Conservation (phyloP, 768 basidiomycete species). For the Leccinum subgranulosum region DNA sequence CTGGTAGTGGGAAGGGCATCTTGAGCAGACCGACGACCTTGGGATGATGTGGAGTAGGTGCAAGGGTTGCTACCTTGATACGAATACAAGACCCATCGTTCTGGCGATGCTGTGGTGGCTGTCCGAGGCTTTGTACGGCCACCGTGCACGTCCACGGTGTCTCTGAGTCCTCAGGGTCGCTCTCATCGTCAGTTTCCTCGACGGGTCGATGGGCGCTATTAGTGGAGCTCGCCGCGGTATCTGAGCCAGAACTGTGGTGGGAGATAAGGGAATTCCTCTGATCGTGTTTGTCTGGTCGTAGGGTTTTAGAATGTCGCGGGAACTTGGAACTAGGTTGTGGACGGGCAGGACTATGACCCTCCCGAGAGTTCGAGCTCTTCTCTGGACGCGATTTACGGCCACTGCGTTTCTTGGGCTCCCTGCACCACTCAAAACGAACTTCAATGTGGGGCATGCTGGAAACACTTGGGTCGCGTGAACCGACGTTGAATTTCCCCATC, state of each 20-base stretch:
- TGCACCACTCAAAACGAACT: constrained; percentile 78
- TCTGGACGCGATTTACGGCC: constrained; percentile 20
- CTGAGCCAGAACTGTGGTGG: constrained; percentile 37
- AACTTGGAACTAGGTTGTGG: constrained; percentile 4
- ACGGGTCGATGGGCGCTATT: constrained; percentile 18
- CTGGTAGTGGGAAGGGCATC: constrained; percentile 84
- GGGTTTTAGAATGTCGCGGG: constrained; percentile 8
- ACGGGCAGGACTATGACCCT: constrained; percentile 11
- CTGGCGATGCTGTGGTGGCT: constrained; percentile 7
- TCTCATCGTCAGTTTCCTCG: constrained; percentile 68
- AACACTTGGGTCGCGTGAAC: constrained; percentile 21
- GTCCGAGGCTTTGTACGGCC: constrained; percentile 49
- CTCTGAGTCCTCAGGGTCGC: constrained; percentile 95
- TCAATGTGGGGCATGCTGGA: constrained; percentile 46
- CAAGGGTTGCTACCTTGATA: constrained; percentile 78
- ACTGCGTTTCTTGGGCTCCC: constrained; percentile 31
- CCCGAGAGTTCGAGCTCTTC: constrained; percentile 11
- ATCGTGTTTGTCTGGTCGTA: constrained; percentile 9
- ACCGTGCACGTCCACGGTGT: constrained; percentile 94
- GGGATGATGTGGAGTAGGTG: constrained; percentile 93
- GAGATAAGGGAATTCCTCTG: constrained; percentile 42
- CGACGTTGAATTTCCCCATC: constrained; percentile 36
- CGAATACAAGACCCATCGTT: constrained; percentile 19
- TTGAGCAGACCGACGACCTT: constrained; percentile 91
- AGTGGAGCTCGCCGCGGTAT: constrained; percentile 23